Percentiles rank a stretch among this genome's conserved stretches.
phyloP scores from a whole-genome alignment of 2,329 filamentous ascomycete genomes.

The Coniosporium tulheliwenetii region DNA sequence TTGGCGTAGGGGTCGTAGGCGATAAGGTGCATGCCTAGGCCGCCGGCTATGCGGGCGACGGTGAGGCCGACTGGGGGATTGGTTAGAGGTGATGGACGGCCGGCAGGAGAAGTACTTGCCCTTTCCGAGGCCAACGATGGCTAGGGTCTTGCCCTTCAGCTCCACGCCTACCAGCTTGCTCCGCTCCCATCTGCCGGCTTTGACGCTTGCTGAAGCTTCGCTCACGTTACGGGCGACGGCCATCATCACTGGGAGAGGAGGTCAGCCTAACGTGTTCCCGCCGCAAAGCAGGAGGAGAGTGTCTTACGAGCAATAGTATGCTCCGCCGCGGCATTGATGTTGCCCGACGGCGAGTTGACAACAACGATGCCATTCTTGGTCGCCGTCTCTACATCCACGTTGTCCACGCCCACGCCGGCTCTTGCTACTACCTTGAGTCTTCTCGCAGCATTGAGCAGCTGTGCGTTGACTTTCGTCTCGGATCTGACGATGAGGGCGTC shows the following conservation, averaged over 20 bases:
- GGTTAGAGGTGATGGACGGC: constrained; percentile 4
- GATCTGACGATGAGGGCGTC: constrained; percentile 67
- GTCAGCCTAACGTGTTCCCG: neutral
- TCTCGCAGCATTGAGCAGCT: constrained; percentile 47
- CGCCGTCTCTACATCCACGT: constrained; percentile 60
- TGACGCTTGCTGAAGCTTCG: constrained; percentile 51
- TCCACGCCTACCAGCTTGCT: constrained; percentile 62
- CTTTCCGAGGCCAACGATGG: constrained; percentile 68
- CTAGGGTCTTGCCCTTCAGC: constrained; percentile 61
- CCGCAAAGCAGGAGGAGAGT: neutral
- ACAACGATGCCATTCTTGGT: constrained; percentile 63
- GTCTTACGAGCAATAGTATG: constrained; percentile 47
- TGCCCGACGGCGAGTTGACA: constrained; percentile 64
- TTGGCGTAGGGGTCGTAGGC: constrained; percentile 69
- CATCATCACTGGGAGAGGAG: constrained; percentile 41
- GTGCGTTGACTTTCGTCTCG: constrained; percentile 63
- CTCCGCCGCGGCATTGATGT: constrained; percentile 67
- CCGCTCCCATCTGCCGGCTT: constrained; percentile 61
- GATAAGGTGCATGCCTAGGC: constrained; percentile 59
- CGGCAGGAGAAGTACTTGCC: constrained; percentile 25
- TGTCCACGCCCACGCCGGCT: constrained; percentile 71
- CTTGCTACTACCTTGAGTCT: constrained; percentile 64
- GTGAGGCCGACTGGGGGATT: constrained; percentile 49
- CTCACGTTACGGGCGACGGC: constrained; percentile 60
- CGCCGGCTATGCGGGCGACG: constrained; percentile 64